Base-by-base conservation (phyloP, 2,329 filamentous ascomycete genomes). In the Monosporascus sp. region DNA sequence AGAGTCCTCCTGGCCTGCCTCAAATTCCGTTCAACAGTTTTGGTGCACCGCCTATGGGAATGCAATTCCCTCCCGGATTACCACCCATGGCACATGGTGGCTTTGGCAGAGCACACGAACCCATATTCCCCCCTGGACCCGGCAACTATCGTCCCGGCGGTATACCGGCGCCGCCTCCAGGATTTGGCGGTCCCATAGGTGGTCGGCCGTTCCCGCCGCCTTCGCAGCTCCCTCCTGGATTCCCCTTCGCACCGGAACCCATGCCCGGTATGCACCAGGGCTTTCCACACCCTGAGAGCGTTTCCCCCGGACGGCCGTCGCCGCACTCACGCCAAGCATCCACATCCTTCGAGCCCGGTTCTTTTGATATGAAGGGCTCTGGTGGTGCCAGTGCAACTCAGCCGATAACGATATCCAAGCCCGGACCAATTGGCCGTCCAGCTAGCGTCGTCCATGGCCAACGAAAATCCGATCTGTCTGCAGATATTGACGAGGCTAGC, bases 251-350 rank as follows among this genome's bases (percentile, higher is more conserved):
- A 18, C 67, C 71, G 24, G 76, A 77, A 50, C 65, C 68, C 8
- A 52, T 77, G 9, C 62, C 67, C 7, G 63, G 62, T 42, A 69
- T 77, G 61, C 68, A 70, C 34, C 72, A 72, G 54, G 60, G 66
- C 25, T 76, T 76, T 57, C 67, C 67, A 9, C 52, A 59, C 31
- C 60, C 63, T 41, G 56, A 63, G 54, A 53, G 56, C 57, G 48
- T 63, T 60, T 27, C 69, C 66, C 57, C 74, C 51, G 66, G 67
- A 48, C 70, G 69, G 18, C 68, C 76, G 7, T 67, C 76, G 48
- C 69, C 81, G 5, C 91, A 96, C 70, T 87, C 87, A 8, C 81
- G 91, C 56, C 90, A 95, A 60, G 79, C 83, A 11, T 96, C 90
- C 6, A 78, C 77, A 14, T 85, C 86, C 14, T 83, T 86, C 56